phyloP scores from a whole-genome alignment of 495 filamentous ascomycete genomes.

The Annulohypoxylon nitens region DNA sequence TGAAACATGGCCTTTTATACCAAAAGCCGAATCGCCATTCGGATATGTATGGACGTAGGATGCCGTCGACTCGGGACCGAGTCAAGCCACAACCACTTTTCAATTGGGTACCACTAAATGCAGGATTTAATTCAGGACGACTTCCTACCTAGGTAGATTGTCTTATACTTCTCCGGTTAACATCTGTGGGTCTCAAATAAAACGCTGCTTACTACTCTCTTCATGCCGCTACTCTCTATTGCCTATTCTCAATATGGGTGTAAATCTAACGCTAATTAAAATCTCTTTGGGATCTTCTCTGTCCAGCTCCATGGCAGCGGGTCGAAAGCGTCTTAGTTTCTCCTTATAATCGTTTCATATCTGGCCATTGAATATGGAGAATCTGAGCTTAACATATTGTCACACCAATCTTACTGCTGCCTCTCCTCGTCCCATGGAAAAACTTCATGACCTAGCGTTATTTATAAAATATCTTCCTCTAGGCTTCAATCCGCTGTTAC shows the following conservation, averaged over 20 bases:
- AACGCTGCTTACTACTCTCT: neutral
- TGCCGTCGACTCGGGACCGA: slow-evolving; percentile 19
- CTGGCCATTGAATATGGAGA: too few species aligned
- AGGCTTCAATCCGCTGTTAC: neutral
- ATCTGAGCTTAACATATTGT: too few species aligned
- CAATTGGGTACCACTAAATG: neutral
- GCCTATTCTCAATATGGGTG: too few species aligned
- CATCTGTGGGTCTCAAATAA: neutral
- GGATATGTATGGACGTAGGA: neutral
- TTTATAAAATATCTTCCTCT: slow-evolving; percentile 6
- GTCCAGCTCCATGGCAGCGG: too few species aligned
- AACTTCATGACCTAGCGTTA: neutral
- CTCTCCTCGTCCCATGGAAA: neutral
- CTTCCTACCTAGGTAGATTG: neutral
- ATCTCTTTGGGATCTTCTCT: too few species aligned
- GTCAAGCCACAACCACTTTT: neutral
- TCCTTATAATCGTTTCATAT: too few species aligned
- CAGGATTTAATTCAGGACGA: slow-evolving; percentile 1
- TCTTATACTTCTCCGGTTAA: neutral
- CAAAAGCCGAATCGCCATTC: neutral
- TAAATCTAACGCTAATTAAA: too few species aligned
- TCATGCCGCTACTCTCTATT: too few species aligned
- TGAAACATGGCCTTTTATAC: neutral
- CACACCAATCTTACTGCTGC: neutral
- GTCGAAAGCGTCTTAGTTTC: too few species aligned